Evolutionary conservation across 2,329 filamentous ascomycete genomes (phyloP).

Genomic region (Alternaria dauci): DNA sequence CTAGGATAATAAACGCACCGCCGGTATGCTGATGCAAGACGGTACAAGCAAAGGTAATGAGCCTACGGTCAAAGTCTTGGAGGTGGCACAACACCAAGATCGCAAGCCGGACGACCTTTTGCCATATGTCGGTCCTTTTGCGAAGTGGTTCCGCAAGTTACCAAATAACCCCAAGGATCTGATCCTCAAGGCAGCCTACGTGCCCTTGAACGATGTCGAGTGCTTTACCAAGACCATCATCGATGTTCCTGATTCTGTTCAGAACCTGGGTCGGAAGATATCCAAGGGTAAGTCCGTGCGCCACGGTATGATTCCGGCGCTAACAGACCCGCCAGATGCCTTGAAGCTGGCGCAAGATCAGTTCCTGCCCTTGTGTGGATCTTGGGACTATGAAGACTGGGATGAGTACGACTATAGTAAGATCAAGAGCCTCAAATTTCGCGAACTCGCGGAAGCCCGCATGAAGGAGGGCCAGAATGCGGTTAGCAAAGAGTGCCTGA

Average conservation of each 20-base stretch:
- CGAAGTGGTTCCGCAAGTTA: constrained; percentile 71
- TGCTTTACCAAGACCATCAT: constrained; percentile 77
- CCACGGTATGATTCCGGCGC: constrained; percentile 4
- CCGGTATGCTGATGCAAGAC: constrained; percentile 80
- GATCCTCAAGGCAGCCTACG: constrained; percentile 70
- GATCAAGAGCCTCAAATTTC: constrained; percentile 82
- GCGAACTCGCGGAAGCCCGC: constrained; percentile 80
- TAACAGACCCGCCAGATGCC: constrained; percentile 51
- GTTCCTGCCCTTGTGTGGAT: constrained; percentile 72
- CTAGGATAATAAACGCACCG: constrained; percentile 80
- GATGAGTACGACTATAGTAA: constrained; percentile 83
- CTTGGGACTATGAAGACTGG: constrained; percentile 79
- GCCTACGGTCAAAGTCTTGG: constrained; percentile 79
- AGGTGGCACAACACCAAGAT: constrained; percentile 74
- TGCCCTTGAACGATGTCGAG: constrained; percentile 81
- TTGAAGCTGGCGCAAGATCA: constrained; percentile 71
- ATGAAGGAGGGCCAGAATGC: constrained; percentile 68
- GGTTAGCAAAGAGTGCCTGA: constrained; percentile 70
- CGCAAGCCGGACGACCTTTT: constrained; percentile 85
- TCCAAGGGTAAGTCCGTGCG: constrained; percentile 57
- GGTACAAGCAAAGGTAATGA: constrained; percentile 72
- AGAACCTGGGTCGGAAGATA: constrained; percentile 55
- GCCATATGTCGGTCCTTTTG: constrained; percentile 79
- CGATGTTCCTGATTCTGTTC: constrained; percentile 58
- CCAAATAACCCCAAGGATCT: constrained; percentile 73